Percentiles rank a stretch among this genome's conserved stretches.
Conservation (phyloP, 805 yeast genomes). For the Tetrapisispora iriomotensis region DNA sequence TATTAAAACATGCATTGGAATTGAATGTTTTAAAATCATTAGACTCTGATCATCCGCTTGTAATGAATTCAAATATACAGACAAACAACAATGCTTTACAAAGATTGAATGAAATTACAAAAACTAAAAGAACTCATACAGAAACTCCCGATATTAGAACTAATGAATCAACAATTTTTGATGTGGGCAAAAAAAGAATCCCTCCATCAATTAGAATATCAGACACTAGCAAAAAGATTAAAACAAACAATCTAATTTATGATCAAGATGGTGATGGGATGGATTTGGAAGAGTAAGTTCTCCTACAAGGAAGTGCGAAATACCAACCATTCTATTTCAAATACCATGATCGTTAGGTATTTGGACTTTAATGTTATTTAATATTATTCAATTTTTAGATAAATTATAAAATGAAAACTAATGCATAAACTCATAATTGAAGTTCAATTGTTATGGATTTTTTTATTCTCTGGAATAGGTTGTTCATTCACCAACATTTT, state of each 20-base stretch:
- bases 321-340: no score
- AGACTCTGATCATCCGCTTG: conserved; percentile 25
- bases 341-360: no score
- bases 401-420: no score
- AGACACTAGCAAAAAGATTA: background rate
- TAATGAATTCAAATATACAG: conserved; percentile 13
- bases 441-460: no score
- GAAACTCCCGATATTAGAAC: background rate
- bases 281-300: conserved; percentile 3
- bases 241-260: background rate
- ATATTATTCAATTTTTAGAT: no score
- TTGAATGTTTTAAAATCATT: conserved; percentile 33
- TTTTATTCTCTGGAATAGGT: no score
- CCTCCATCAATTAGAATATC: background rate
- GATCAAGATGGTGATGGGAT: conserved; percentile 2
- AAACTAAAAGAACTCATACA: background rate
- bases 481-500: no score
- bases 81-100: background rate
- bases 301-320: no score
- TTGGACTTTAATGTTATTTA: no score
- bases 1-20: conserved; percentile 70
- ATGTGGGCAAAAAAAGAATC: background rate
- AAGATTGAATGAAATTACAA: background rate
- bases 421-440: no score
- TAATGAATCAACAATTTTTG: background rate